Evolutionary conservation across 2,329 filamentous ascomycete species (phyloP), one percentile per base, ranked within the genome.

Genomic region (Diaporthe ampelina): DNA sequence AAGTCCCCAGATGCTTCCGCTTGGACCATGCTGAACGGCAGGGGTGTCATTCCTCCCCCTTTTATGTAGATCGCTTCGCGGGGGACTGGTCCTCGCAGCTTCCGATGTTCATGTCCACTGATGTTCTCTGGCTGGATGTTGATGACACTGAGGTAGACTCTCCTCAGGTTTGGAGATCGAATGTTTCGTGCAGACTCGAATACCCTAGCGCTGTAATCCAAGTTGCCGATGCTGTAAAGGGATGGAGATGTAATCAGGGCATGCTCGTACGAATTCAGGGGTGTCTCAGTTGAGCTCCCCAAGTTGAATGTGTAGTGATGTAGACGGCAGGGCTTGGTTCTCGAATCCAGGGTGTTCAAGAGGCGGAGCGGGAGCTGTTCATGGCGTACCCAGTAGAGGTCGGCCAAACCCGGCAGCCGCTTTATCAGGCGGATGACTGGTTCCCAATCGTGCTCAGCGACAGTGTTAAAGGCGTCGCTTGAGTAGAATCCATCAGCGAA

Each of bases 351-450:
- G 4, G 21, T 37, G 6, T 74, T 43, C 4, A 76, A 35, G 21
- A 76, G 26, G 26, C 68, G 72, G 6, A 54, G 54, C 15, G 74
- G 74, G 10, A 76, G 57, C 19, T 29, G 68, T 5, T 29, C 26
- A n/a, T n/a, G 32, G 43, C 73, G 75, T 19, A 52, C 68, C 57
- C 57, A 76, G 40, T 73, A 69, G 32, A 76, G n/a, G 35, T 76
- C 74, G 26, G 24, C 35, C 1, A 76, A 69, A n/a, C 72, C 68
- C 4, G 50, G 40, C 6, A 74, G 26, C n/a, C 26, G 48, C 29
- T 24, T 8, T 2, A 76, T 32, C 35, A 76, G 56, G 59, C 26
- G 37, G 50, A 24, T 40, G 5, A 76, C 19, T 21, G 50, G 68
- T 29, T 70, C 21, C 74, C 74, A 76, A 15, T 50, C n/a, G n/a